Base-by-base conservation (phyloP, 2,329 filamentous ascomycete species). In the Paracoccidioides brasiliensis region DNA sequence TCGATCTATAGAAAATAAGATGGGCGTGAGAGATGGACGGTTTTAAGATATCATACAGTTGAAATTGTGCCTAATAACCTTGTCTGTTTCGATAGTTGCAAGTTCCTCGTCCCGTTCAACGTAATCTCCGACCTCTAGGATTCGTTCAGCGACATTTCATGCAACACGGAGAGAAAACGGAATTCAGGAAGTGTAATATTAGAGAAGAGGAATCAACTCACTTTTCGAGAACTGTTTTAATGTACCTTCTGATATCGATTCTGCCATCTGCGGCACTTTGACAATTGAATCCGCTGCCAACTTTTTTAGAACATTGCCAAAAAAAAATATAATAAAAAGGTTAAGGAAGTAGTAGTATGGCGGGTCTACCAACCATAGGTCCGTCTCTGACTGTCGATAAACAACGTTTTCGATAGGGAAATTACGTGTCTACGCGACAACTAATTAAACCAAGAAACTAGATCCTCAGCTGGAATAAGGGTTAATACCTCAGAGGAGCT, bases 41-140 rank as follows among this genome's bases (percentile, higher is more conserved):
- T 10, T 44, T 12, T 15, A 33, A 32, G 10, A 43, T 37, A 52
- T 5, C 14, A 14, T 5, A 8, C n/a, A 5, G 15, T 60, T 56
- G 33, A 15, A 10, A 14, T 12, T 30, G 35, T 12, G 15, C 9
- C 14, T 35, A 41, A 40, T 54, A 76, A 89, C 88, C 84, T 98
- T 98, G 80, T 98, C 93, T 12, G 93, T 98, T 75, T 98, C 93
- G 67, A 98, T 98, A 52, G 91, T 96, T 37, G 93, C 93, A 71
- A 98, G 91, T 72, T 98, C 93, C 75, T 97, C 93, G 68, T 98
- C 93, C 66, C 85, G 85, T 76, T 95, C 90, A 53, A 98, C 90
- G 65, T 83, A 90, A 70, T 98, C 93, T 66, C 93, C 93, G 64
- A 96, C 78, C 74, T 91, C 79, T 82, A 61, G 56, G 38, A 55